These are phyloP conservation scores for Orbilia brochopaga DNA, from an alignment of 2,329 filamentous ascomycete species.

Conservation along the genomic window DNA sequence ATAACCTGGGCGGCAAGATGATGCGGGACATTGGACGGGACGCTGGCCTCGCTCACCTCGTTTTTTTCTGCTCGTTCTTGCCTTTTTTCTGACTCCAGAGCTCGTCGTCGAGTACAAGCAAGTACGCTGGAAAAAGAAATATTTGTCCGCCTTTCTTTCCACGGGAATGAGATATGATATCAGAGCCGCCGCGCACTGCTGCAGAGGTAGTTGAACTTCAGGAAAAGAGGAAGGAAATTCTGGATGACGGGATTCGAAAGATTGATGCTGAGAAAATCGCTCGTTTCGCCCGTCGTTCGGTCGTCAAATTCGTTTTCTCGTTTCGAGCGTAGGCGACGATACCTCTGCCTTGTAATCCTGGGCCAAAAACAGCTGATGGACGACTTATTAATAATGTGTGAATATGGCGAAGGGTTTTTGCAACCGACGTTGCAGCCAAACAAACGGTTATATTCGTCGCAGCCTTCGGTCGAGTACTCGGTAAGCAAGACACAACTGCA, in stretches of 20 bases:
- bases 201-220: neutral
- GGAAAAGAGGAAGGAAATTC: neutral
- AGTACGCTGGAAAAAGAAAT: constrained; percentile 7
- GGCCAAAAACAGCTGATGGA: constrained; percentile 16
- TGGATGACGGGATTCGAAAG: neutral
- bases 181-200: constrained; percentile 29
- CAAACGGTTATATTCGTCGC: constrained; percentile 6
- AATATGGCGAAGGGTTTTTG: neutral
- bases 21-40: constrained; percentile 42
- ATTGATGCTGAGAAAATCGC: constrained; percentile 24
- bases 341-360: neutral
- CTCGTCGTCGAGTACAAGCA: neutral
- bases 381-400: neutral
- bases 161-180: constrained; percentile 48
- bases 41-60: constrained; percentile 30
- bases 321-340: too few relatives aligned
- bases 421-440: neutral
- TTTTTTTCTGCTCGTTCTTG: neutral
- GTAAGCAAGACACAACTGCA: neutral
- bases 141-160: neutral
- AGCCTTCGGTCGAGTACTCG: neutral
- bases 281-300: constrained; percentile 3
- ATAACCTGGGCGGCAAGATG: constrained; percentile 50
- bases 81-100: constrained; percentile 4
- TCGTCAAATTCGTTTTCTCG: too few relatives aligned